A percentile compares a stretch with the other conserved stretches of the same genome.
These are phyloP conservation scores for Sporopachydermia quercuum DNA, from an alignment of 805 yeast species.

Conservation along the genomic window DNA sequence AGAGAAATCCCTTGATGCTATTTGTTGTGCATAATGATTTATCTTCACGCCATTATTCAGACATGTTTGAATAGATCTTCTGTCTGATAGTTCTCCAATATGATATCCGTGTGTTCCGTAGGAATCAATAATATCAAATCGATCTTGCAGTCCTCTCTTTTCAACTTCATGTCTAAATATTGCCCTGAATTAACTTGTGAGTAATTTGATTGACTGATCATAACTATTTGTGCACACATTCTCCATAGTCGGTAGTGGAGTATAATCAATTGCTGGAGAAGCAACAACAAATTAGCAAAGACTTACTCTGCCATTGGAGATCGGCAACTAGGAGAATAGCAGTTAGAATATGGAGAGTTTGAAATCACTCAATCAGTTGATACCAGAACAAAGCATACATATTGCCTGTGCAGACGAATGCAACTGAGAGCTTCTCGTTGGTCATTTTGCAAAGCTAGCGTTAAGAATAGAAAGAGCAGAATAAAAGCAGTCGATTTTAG, in stretches of 20 bases:
- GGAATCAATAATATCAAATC: constrained; percentile 56
- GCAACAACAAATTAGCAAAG: not conserved
- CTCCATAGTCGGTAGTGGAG: not conserved
- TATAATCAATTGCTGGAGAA: not conserved
- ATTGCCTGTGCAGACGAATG: constrained; percentile 85
- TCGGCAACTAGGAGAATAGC: constrained; percentile 44
- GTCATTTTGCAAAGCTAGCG: no score
- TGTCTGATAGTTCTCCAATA: constrained; percentile 69
- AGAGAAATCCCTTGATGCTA: constrained; percentile 27
- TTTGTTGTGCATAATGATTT: constrained; percentile 61
- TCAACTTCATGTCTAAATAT: constrained; percentile 57
- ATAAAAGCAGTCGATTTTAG: no score
- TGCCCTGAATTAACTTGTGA: no score
- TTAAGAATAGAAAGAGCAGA: no score
- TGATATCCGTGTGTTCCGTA: constrained; percentile 86
- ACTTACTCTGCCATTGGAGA: constrained; percentile 88
- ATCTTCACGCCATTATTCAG: constrained; percentile 58
- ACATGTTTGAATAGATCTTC: constrained; percentile 57
- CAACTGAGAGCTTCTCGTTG: constrained; percentile 43
- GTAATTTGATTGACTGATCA: no score
- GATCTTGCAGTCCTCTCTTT: constrained; percentile 25
- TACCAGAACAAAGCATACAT: constrained; percentile 32
- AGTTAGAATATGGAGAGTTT: constrained; percentile 4
- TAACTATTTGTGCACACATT: constrained; percentile 4
- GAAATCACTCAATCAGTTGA: not conserved